Conservation (phyloP, 164 flowering plant genomes). For the Sextonia rubra region DNA sequence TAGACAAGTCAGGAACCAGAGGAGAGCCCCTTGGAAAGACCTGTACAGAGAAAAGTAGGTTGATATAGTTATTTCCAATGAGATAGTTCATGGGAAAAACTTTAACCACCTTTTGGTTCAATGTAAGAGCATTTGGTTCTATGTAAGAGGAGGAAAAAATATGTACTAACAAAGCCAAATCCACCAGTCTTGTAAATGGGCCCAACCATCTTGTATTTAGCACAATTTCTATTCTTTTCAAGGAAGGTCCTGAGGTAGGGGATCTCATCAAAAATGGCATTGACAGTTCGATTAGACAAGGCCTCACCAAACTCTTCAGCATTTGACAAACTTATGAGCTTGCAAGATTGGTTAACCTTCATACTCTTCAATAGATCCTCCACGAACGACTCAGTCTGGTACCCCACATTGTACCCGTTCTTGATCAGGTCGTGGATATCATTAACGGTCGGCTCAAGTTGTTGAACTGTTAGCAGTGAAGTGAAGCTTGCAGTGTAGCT, state of each 20-base stretch:
- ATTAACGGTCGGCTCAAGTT: conserved; percentile 33
- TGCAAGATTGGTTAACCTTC: conserved; percentile 7
- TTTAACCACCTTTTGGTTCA: not conserved
- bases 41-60: conserved; percentile 10
- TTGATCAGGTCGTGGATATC: conserved; percentile 15
- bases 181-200: conserved; percentile 38
- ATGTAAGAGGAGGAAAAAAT: not conserved
- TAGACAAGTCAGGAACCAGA: conserved; percentile 34
- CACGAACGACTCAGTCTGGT: conserved; percentile 20
- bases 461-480: conserved; percentile 40
- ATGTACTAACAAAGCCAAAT: conserved; percentile 46
- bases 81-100: too few species aligned
- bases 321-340: conserved; percentile 3
- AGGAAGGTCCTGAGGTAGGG: conserved; percentile 45
- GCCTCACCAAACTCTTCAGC: conserved; percentile 11
- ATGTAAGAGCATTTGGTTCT: not conserved
- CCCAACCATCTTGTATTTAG: conserved; percentile 29
- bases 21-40: conserved; percentile 37
- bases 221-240: conserved; percentile 16
- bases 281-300: conserved; percentile 28
- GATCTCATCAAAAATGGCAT: conserved; percentile 46
- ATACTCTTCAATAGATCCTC: not conserved
- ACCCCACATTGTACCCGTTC: conserved; percentile 19
- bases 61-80: not conserved
- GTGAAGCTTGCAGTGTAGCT: conserved; percentile 57